Conservation (phyloP, 208 protist genomes). For the Eutreptiella sp. region DNA sequence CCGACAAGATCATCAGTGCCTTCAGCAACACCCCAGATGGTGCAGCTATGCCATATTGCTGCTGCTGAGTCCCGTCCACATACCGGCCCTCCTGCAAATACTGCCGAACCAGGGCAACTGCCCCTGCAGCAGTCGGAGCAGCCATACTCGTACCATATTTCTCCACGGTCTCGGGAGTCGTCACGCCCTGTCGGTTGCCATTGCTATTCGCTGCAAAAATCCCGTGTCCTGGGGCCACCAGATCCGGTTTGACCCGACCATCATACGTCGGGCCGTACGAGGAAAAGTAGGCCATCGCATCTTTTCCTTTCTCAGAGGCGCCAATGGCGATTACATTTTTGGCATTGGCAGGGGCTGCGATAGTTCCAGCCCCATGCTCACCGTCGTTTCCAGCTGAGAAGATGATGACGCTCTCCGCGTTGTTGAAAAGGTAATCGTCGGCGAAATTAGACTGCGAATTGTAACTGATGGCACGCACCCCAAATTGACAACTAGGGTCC, state of each 20-base stretch:
- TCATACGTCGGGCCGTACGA: conserved; percentile 68
- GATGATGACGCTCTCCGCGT: conserved; percentile 61
- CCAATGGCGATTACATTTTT: conserved; percentile 80
- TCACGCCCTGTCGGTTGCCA: conserved; percentile 12
- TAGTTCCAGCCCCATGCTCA: not conserved
- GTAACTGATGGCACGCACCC: conserved; percentile 63
- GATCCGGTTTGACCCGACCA: conserved; percentile 65
- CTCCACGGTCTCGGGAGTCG: conserved; percentile 39
- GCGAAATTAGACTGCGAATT: conserved; percentile 75
- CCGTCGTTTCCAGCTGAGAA: conserved; percentile 65
- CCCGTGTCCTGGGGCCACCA: conserved; percentile 55
- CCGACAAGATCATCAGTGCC: conserved; percentile 38
- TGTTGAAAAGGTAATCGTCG: conserved; percentile 51
- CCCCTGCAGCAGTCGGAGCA: conserved; percentile 58
- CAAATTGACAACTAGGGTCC: no score
- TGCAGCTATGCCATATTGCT: conserved; percentile 31
- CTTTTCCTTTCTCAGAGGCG: conserved; percentile 14
- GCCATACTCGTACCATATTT: conserved; percentile 84
- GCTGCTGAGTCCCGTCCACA: no score
- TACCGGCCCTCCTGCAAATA: conserved; percentile 52
- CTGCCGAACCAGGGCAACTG: conserved; percentile 69
- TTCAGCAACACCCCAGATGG: no score
- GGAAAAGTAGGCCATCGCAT: conserved; percentile 48
- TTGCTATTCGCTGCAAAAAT: conserved; percentile 45
- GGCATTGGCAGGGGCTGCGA: conserved; percentile 48